Evolutionary conservation across 129 eudicot genomes (phyloP).

Genomic region (Centrapalus pauciflorus): DNA sequence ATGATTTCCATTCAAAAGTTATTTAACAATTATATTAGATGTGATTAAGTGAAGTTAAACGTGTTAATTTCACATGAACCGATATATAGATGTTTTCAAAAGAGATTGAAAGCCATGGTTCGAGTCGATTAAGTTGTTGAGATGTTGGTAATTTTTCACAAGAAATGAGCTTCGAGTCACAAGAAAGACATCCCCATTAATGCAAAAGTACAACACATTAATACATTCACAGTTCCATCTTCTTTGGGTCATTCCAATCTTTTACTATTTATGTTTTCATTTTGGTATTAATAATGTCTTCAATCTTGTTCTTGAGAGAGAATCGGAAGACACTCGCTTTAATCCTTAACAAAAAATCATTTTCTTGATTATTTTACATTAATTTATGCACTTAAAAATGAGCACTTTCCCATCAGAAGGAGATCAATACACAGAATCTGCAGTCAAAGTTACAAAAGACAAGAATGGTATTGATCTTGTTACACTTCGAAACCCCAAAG

Average conservation of each 20-base stretch:
- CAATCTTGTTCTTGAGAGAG: neutral
- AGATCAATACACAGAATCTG: constrained; percentile 25
- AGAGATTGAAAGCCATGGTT: constrained; percentile 5
- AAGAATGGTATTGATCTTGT: constrained; percentile 63
- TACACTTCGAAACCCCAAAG: constrained; percentile 51
- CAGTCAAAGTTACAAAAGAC: constrained; percentile 43
- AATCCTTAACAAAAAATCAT: neutral
- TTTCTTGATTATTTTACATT: neutral
- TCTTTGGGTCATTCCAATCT: constrained; percentile 9
- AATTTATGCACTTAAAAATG: constrained; percentile 2
- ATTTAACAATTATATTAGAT: too few species aligned
- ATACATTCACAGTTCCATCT: constrained; percentile 17
- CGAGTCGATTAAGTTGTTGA: constrained; percentile 24
- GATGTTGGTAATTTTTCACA: constrained; percentile 37
- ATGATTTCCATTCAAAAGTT: too few species aligned
- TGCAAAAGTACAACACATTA: constrained; percentile 29
- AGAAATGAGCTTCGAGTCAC: constrained; percentile 27
- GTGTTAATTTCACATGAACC: too few species aligned
- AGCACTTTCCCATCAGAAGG: constrained; percentile 7
- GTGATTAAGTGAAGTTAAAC: too few species aligned
- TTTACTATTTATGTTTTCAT: constrained; percentile 14
- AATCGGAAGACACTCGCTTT: neutral
- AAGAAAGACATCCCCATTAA: constrained; percentile 29
- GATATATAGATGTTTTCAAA: neutral
- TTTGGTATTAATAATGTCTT: neutral